A percentile compares a stretch with the other conserved stretches of the same genome.
Evolutionary conservation across 169 alveolate species (phyloP).

Genomic region (Amoebophrya sp.): DNA sequence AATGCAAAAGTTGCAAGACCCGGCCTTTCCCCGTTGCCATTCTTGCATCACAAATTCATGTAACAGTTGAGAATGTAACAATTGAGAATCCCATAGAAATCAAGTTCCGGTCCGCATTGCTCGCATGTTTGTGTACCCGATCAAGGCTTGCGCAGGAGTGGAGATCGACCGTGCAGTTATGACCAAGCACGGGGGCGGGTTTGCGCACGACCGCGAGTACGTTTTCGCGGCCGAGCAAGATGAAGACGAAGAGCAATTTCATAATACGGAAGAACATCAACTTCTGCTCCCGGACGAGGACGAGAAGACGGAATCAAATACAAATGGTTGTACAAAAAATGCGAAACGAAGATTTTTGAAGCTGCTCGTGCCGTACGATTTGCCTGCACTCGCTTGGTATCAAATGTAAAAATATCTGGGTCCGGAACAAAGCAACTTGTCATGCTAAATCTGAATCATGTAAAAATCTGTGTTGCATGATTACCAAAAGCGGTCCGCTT

Average conservation of each 20-base stretch:
- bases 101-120: not conserved
- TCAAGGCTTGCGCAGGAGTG: slow-evolving; percentile 10
- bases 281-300: no score
- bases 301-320: no score
- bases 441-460: no score
- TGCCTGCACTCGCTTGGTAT: not conserved
- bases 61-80: not conserved
- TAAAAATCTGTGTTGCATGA: no score
- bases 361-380: not conserved
- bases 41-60: not conserved
- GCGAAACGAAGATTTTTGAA: not conserved
- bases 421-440: no score
- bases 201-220: not conserved
- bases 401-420: no score
- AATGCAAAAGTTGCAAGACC: not conserved
- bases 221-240: not conserved
- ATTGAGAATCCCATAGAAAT: not conserved
- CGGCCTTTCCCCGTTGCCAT: not conserved
- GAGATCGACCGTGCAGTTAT: not conserved
- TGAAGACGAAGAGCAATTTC: not conserved
- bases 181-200: not conserved
- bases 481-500: no score
- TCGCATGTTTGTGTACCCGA: not conserved
- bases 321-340: no score
- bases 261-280: no score